Conservation (phyloP, 768 basidiomycete genomes). For the Podaxis mareebaensis region DNA sequence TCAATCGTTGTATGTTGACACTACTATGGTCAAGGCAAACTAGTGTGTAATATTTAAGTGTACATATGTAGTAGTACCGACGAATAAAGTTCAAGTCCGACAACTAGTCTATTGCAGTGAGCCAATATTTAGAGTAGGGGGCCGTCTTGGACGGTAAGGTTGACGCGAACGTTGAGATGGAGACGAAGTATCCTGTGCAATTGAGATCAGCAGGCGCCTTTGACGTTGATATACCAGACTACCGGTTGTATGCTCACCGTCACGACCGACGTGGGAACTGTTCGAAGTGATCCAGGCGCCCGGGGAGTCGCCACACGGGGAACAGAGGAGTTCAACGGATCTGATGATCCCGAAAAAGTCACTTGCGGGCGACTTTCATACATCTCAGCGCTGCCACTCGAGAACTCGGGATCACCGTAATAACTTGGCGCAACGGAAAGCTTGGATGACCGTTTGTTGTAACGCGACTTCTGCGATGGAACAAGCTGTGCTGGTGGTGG, state of each 20-base stretch:
- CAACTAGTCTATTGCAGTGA: neutral
- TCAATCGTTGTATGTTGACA: slow-evolving; percentile 4
- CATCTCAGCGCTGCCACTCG: slow-evolving; percentile 22
- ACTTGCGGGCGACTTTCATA: slow-evolving; percentile 19
- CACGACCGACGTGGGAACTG: slow-evolving; percentile 1
- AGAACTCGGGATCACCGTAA: slow-evolving; percentile 29
- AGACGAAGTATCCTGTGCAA: slow-evolving; percentile 4
- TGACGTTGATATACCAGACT: neutral
- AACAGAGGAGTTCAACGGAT: slow-evolving; percentile 28
- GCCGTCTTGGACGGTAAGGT: slow-evolving; percentile 3
- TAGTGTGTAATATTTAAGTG: neutral
- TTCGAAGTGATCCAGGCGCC: slow-evolving; percentile 7
- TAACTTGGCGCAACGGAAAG: slow-evolving; percentile 41
- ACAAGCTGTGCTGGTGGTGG: slow-evolving; percentile 21
- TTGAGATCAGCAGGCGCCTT: neutral
- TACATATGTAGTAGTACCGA: neutral
- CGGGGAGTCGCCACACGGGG: slow-evolving; percentile 19
- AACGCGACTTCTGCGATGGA: slow-evolving; percentile 10
- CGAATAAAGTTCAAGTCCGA: neutral
- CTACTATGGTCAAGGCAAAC: neutral
- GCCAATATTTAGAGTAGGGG: slow-evolving; percentile 9
- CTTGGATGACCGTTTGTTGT: slow-evolving; percentile 21
- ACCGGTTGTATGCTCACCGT: slow-evolving; percentile 7
- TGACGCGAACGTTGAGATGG: neutral
- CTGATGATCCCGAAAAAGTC: slow-evolving; percentile 25